Evolutionary conservation across 2,329 filamentous ascomycete species (phyloP).

Genomic region (Chaetomiaceae sp.): DNA sequence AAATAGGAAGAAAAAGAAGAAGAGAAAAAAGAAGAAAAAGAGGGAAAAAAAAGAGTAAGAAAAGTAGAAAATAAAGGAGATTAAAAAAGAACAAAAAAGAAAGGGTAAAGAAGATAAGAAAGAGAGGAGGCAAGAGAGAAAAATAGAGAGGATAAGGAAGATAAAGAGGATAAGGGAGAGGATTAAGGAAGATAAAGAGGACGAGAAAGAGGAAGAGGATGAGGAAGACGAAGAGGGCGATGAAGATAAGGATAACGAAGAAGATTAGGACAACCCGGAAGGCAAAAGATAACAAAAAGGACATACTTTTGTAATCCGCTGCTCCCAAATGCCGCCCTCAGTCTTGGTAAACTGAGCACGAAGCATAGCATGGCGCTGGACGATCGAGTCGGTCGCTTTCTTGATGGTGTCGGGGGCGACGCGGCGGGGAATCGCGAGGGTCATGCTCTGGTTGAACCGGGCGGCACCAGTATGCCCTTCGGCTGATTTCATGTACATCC

Average conservation of each 20-base stretch:
- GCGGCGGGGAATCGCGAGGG: slow-evolving; percentile 11
- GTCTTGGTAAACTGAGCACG: slow-evolving; percentile 18
- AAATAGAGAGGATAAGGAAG: too few species aligned
- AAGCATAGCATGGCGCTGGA: slow-evolving; percentile 25
- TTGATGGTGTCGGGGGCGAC: slow-evolving; percentile 13
- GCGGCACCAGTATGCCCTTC: slow-evolving; percentile 13
- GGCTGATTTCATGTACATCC: slow-evolving; percentile 17
- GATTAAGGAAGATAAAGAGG: too few species aligned
- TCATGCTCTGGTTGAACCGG: slow-evolving; percentile 26
- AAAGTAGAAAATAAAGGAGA: neutral
- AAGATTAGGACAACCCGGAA: too few species aligned
- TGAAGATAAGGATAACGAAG: too few species aligned
- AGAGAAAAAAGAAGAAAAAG: too few species aligned
- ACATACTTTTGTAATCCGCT: slow-evolving; percentile 18
- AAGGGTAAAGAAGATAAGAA: neutral
- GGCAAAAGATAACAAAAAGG: neutral
- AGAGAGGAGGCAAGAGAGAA: too few species aligned
- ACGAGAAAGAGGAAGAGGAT: too few species aligned
- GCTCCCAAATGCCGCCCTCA: slow-evolving; percentile 19
- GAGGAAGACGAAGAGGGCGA: too few species aligned
- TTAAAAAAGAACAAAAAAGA: neutral
- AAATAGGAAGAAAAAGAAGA: too few species aligned
- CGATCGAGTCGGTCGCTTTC: slow-evolving; percentile 19
- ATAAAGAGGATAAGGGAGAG: too few species aligned
- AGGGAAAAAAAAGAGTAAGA: too few species aligned